These are phyloP conservation scores for Microbotryum intermedium DNA, from an alignment of 1,284 basidiomycete species.

Conservation along the genomic window DNA sequence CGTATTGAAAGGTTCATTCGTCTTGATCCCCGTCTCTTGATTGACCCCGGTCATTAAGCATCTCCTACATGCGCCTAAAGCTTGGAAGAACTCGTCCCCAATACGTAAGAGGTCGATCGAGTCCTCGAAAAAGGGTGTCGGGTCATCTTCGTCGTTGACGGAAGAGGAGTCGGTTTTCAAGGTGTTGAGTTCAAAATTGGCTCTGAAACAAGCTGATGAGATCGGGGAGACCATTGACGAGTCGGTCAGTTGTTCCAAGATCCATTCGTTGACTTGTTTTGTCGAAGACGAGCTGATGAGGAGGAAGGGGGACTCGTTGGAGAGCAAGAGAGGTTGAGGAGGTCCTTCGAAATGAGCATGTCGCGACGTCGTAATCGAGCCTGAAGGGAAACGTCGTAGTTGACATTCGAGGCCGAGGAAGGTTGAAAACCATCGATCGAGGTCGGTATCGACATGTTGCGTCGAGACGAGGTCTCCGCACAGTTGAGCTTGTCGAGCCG, in stretches of 20 bases:
- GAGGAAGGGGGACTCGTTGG: conserved; percentile 29
- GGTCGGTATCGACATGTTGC: neutral
- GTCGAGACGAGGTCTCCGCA: conserved; percentile 11
- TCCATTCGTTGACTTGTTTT: conserved; percentile 11
- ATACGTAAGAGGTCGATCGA: conserved; percentile 2
- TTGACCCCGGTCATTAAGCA: conserved; percentile 25
- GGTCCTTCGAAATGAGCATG: conserved; percentile 18
- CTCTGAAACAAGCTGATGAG: conserved; percentile 14
- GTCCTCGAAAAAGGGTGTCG: conserved; percentile 19
- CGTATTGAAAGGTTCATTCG: conserved; percentile 11
- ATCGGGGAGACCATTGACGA: neutral
- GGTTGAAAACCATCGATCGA: conserved; percentile 18
- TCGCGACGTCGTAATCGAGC: neutral
- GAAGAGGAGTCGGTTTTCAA: neutral
- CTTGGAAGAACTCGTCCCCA: conserved; percentile 3
- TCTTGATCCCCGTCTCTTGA: conserved; percentile 15
- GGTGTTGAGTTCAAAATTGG: conserved; percentile 14
- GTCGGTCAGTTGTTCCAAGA: neutral
- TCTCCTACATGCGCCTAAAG: conserved; percentile 15
- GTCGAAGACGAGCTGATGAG: conserved; percentile 18
- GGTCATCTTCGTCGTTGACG: neutral
- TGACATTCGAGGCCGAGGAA: neutral
- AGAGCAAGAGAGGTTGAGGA: conserved; percentile 11
- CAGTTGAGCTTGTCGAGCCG: neutral
- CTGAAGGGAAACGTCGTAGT: neutral